phyloP scores from a whole-genome alignment of 148 eudicot species.

The Silene latifolia region DNA sequence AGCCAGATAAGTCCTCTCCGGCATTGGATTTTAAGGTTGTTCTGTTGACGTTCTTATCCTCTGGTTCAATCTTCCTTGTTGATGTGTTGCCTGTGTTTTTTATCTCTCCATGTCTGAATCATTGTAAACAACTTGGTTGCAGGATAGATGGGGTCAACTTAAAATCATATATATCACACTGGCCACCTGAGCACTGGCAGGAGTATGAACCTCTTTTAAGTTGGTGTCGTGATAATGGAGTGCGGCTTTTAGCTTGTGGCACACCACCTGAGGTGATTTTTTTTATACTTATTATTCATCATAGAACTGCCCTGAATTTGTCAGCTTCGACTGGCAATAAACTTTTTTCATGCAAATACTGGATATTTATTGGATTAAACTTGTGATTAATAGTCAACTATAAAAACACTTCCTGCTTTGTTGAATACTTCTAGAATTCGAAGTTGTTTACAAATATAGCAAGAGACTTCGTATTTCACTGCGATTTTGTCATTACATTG shows the following conservation, averaged over 20 bases:
- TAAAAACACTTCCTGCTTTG: neutral
- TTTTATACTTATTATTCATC: slow-evolving; percentile 2
- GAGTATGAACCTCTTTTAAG: slow-evolving; percentile 80
- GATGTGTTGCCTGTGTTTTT: neutral
- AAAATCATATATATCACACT: slow-evolving; percentile 61
- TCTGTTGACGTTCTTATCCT: too few species aligned
- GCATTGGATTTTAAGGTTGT: neutral
- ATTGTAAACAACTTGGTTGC: slow-evolving; percentile 32
- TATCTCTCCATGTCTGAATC: neutral
- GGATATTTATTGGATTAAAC: too few species aligned
- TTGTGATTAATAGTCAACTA: slow-evolving; percentile 2
- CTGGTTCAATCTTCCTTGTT: too few species aligned
- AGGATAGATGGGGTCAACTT: slow-evolving; percentile 77
- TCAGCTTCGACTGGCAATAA: neutral
- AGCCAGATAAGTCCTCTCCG: neutral
- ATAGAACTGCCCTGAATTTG: neutral
- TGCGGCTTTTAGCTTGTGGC: slow-evolving; percentile 85
- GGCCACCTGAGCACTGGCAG: slow-evolving; percentile 91
- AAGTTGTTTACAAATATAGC: neutral
- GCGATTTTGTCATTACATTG: neutral
- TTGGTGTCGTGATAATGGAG: slow-evolving; percentile 74
- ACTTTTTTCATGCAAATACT: neutral
- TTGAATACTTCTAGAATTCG: neutral
- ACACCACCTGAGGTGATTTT: slow-evolving; percentile 79
- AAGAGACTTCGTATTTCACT: neutral